Conservation (phyloP, 176 grass and related monocot genomes). For the Oryza punctata region DNA sequence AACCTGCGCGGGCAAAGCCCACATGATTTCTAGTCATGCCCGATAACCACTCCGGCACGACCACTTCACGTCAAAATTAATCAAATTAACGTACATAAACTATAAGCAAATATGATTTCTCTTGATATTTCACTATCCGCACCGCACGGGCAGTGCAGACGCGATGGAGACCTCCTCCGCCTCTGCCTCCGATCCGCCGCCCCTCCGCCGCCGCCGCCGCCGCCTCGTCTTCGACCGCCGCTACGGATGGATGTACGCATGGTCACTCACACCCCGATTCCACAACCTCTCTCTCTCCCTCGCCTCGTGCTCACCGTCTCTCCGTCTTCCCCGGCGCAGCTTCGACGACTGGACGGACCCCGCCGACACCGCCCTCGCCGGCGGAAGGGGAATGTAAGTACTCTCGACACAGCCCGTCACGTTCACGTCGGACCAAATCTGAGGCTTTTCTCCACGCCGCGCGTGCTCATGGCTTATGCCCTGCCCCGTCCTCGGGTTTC, state of each 20-base stretch:
- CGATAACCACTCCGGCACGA: slow-evolving; percentile 94
- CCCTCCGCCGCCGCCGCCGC: slow-evolving; percentile 24
- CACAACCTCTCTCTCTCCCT: not conserved
- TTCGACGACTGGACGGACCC: slow-evolving; percentile 66
- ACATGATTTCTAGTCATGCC: slow-evolving; percentile 98
- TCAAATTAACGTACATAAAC: not conserved
- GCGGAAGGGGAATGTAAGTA: slow-evolving; percentile 59
- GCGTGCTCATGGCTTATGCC: not conserved
- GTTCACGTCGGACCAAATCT: not conserved
- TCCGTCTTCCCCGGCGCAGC: slow-evolving; percentile 24
- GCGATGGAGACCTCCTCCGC: not conserved
- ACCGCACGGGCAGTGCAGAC: too few relatives aligned
- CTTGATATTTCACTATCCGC: too few relatives aligned
- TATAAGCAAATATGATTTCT: not conserved
- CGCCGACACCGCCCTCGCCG: slow-evolving; percentile 50
- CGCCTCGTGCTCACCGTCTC: not conserved
- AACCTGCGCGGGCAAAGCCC: slow-evolving; percentile 84
- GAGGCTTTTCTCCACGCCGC: not conserved
- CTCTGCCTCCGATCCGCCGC: slow-evolving; percentile 12
- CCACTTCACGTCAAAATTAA: not conserved
- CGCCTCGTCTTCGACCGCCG: slow-evolving; percentile 54
- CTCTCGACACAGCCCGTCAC: too few relatives aligned
- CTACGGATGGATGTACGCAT: slow-evolving; percentile 51
- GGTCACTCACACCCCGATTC: not conserved
- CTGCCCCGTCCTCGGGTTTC: not conserved